Evolutionary conservation across 148 eudicot species (phyloP).

Genomic region (Gaultheria prostrata): DNA sequence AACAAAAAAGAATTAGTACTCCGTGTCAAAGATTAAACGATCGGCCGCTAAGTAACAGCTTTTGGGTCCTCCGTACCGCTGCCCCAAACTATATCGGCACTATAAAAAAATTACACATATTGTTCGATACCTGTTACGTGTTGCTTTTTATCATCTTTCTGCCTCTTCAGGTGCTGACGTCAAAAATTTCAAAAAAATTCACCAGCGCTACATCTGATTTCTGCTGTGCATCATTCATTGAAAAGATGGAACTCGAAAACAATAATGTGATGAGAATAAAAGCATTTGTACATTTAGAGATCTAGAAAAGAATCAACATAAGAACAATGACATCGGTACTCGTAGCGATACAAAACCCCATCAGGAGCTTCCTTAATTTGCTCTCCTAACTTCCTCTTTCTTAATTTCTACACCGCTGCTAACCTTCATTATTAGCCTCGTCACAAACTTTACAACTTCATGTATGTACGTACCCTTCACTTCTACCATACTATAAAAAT

Average conservation of each 20-base stretch:
- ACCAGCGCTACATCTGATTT: too few relatives aligned
- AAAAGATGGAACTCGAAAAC: neutral
- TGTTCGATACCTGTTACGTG: too few relatives aligned
- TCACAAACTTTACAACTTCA: neutral
- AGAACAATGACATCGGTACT: neutral
- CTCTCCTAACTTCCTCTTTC: neutral
- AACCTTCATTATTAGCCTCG: constrained; percentile 9
- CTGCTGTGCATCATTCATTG: too few relatives aligned
- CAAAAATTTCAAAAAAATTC: too few relatives aligned
- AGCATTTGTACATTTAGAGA: neutral
- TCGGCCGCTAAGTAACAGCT: too few relatives aligned
- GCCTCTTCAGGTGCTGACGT: too few relatives aligned
- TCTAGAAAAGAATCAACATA: neutral
- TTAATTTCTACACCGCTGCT: neutral
- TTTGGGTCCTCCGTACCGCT: too few relatives aligned
- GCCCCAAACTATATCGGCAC: too few relatives aligned
- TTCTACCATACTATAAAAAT: neutral
- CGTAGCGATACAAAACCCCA: too few relatives aligned
- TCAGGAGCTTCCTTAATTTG: neutral
- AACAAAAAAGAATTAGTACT: neutral
- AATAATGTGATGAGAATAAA: neutral
- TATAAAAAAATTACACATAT: too few relatives aligned
- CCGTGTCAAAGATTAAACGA: too few relatives aligned
- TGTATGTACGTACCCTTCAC: neutral
- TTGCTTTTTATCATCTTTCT: too few relatives aligned